phyloP scores from a whole-genome alignment of 2,329 filamentous ascomycete species.

The Nemania abortiva region DNA sequence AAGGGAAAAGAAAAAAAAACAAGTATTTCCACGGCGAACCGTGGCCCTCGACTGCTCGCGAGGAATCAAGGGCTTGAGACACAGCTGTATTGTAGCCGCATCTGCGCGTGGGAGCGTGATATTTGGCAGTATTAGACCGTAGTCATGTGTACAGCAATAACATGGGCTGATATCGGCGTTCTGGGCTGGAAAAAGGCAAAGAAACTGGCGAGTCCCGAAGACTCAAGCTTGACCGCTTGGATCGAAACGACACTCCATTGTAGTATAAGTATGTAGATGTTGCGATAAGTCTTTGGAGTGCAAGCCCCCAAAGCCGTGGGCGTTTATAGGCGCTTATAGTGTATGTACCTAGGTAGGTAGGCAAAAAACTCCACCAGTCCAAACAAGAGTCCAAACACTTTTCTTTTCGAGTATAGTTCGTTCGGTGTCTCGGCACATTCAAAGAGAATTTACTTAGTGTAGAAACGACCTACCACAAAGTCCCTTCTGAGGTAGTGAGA shows the following conservation, averaged over 20 bases:
- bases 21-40: not conserved
- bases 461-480: not conserved
- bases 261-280: too few species aligned
- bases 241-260: not conserved
- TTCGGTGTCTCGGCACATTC: constrained; percentile 5
- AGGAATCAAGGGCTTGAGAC: constrained; percentile 10
- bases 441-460: not conserved
- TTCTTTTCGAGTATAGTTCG: not conserved
- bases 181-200: constrained; percentile 1
- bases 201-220: constrained; percentile 13
- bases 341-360: not conserved
- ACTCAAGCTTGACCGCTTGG: constrained; percentile 53
- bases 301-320: not conserved
- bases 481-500: not conserved
- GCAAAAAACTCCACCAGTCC: constrained; percentile 1
- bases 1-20: too few species aligned
- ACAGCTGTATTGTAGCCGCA: constrained; percentile 21
- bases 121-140: constrained; percentile 6
- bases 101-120: constrained; percentile 11
- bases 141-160: constrained; percentile 22
- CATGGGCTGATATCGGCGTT: constrained; percentile 17
- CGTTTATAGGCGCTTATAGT: not conserved
- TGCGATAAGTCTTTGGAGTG: not conserved
- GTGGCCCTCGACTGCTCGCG: not conserved
- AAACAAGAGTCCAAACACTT: not conserved